Conservation (phyloP, 1,284 basidiomycete species). For the Grifola frondosa region DNA sequence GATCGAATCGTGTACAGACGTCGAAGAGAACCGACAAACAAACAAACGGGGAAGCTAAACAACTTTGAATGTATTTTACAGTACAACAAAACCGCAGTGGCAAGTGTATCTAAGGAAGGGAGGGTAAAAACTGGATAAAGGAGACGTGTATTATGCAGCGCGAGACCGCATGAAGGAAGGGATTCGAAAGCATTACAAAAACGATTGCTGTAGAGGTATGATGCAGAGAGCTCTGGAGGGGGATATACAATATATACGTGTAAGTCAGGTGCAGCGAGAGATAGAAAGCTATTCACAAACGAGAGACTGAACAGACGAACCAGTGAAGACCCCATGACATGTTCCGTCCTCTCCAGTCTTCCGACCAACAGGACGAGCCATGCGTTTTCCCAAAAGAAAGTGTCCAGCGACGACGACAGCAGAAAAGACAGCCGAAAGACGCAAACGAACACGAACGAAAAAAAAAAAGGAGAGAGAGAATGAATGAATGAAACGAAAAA, state of each 20-base stretch:
- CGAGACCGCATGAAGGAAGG: background rate
- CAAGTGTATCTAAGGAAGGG: no score
- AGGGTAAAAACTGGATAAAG: no score
- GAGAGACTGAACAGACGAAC: conserved; percentile 3
- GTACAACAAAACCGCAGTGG: no score
- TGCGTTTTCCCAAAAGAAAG: no score
- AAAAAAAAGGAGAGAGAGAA: conserved; percentile 6
- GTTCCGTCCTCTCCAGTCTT: no score
- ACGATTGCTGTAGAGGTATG: conserved; percentile 16
- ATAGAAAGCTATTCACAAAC: conserved; percentile 10
- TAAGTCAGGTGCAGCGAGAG: conserved; percentile 14
- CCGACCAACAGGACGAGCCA: no score
- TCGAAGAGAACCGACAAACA: no score
- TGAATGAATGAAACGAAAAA: no score
- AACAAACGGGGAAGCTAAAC: no score
- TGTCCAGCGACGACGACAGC: conserved; percentile 1
- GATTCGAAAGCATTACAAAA: conserved; percentile 7
- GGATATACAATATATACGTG: conserved; percentile 21
- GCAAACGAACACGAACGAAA: background rate
- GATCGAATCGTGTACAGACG: no score
- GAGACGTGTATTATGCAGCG: background rate
- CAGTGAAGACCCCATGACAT: no score
- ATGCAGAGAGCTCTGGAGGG: background rate
- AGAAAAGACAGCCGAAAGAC: background rate
- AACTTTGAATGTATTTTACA: no score